Evolutionary conservation across 2,329 filamentous ascomycete genomes (phyloP).

Genomic region (Pezicula carpinea): DNA sequence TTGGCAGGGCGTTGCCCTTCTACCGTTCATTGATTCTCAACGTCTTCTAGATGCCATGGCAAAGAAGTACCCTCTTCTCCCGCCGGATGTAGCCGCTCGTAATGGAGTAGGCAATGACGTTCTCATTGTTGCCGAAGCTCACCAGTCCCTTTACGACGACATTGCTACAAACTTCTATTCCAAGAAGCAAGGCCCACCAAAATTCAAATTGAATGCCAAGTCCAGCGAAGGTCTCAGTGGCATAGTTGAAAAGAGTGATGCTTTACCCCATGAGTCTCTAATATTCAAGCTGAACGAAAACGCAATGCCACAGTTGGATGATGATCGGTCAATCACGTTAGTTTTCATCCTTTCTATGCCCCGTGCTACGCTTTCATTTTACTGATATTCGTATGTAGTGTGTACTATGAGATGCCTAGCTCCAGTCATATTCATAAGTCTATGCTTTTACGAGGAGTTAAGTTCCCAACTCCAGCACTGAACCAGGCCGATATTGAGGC

Average conservation of each 20-base stretch:
- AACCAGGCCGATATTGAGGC: conserved; percentile 71
- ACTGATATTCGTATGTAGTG: conserved; percentile 45
- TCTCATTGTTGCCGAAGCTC: conserved; percentile 76
- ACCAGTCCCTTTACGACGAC: conserved; percentile 76
- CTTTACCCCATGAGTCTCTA: conserved; percentile 81
- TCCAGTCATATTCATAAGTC: conserved; percentile 78
- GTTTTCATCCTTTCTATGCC: conserved; percentile 27
- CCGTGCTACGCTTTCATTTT: conserved; percentile 1
- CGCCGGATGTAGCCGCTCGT: conserved; percentile 68
- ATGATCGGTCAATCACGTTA: conserved; percentile 81
- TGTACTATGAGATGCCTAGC: conserved; percentile 79
- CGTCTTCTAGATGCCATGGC: conserved; percentile 78
- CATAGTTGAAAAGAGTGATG: conserved; percentile 73
- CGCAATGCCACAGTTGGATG: conserved; percentile 71
- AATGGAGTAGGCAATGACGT: conserved; percentile 79
- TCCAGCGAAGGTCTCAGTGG: conserved; percentile 76
- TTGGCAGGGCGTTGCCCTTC: conserved; percentile 90
- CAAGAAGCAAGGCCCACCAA: conserved; percentile 68
- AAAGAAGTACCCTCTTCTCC: conserved; percentile 75
- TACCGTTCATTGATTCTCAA: conserved; percentile 94
- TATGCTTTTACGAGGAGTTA: conserved; percentile 83
- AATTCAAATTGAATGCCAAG: conserved; percentile 69
- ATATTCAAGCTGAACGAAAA: conserved; percentile 70
- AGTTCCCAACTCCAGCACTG: conserved; percentile 66
- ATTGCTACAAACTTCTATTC: conserved; percentile 85